phyloP scores from a whole-genome alignment of 805 yeast species.

The Wickerhamia fluorescens region DNA sequence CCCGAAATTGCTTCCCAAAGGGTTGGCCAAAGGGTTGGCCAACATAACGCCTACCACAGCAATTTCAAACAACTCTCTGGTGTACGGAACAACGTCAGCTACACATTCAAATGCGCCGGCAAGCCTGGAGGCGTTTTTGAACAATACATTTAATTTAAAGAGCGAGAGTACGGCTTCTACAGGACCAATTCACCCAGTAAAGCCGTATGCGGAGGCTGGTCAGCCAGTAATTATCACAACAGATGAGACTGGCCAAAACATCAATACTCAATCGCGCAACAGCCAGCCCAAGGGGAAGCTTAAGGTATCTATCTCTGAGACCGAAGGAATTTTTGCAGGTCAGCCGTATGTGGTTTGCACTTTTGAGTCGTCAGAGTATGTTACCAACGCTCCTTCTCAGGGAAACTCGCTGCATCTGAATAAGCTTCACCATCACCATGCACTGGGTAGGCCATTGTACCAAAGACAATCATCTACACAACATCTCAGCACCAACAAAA shows the following conservation, averaged over 20 bases:
- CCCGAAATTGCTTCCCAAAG: conserved; percentile 32
- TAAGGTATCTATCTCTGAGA: conserved; percentile 74
- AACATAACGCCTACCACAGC: conserved; percentile 61
- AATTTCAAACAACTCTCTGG: conserved; percentile 52
- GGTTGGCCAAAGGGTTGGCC: no score
- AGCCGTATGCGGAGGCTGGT: conserved; percentile 4
- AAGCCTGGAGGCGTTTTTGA: conserved; percentile 16
- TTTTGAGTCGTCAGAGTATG: conserved; percentile 85
- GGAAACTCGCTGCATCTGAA: conserved; percentile 13
- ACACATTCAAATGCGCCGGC: conserved; percentile 7
- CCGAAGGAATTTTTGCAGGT: conserved; percentile 56
- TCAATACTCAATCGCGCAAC: conserved; percentile 16
- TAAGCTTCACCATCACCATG: conserved; percentile 8
- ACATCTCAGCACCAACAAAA: conserved; percentile 29
- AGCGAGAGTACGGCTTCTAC: conserved; percentile 5
- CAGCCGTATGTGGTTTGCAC: conserved; percentile 89
- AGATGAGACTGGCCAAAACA: conserved; percentile 33
- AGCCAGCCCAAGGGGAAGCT: conserved; percentile 72
- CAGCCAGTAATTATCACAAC: conserved; percentile 32
- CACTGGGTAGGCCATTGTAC: conserved; percentile 6
- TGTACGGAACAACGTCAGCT: conserved; percentile 54
- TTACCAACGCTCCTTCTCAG: conserved; percentile 71
- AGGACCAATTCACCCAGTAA: conserved; percentile 5
- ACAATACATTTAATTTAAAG: conserved; percentile 16
- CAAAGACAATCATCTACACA: conserved; percentile 31